Evolutionary conservation across 2,329 filamentous ascomycete genomes (phyloP), one percentile per base, ranked within the genome.

Genomic region (Hypomyces perniciosus): DNA sequence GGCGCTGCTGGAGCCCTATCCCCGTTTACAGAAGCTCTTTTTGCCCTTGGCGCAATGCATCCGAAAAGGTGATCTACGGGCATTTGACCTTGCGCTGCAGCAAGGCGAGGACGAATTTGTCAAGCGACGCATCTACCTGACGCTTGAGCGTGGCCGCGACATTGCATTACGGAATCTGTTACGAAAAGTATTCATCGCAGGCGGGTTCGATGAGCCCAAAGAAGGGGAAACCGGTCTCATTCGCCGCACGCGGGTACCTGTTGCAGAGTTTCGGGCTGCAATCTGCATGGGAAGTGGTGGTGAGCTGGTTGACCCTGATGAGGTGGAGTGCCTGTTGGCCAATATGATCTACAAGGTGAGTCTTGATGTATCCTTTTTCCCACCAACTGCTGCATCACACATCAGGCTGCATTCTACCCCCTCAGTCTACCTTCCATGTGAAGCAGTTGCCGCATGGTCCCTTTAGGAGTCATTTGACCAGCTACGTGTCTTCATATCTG

Each of bases 271-370:
- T 61, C 83, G 82, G 27, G 88, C 90, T 6, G 95, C 90, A 6
- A 80, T 97, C 53, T 84, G 84, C 62, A 77, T 96, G 60, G 85
- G 83, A 47, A 84, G 80, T 57, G 76, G 78, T 45, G 75, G 77
- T 50, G 77, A 87, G 63, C 71, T 76, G 33, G 75, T 95, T 33
- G 93, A 96, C 60, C 78, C 80, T 31, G 95, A 99, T 64, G 93
- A 99, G 69, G 91, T 97, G 4, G 95, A 99, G 69, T 99, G 93
- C 67, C 72, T 96, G 61, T 66, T 99, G 62, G 90, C 93, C 29
- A 97, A 96, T 66, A 88, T 96, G 80, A 96, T 99, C 55, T 99
- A 97, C 76, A 99, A 97, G 83, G 92, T 95, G 70, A 59, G 70
- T 61, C 5, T 12, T 4, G 8, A 8, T 20, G 26, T n/a, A 2